Evolutionary conservation across 345 rosid genomes (phyloP).

Genomic region (Trapa incisa): DNA sequence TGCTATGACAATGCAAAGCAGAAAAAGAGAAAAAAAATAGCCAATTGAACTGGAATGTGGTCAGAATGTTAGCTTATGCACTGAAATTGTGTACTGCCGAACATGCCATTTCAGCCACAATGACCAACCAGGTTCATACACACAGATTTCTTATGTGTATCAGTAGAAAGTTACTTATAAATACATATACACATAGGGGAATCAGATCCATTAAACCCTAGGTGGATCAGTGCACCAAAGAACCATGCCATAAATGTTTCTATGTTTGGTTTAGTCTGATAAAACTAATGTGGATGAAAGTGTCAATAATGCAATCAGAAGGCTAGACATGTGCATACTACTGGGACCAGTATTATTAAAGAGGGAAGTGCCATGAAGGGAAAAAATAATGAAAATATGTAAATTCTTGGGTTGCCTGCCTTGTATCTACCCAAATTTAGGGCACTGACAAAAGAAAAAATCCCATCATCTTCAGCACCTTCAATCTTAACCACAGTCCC

Average conservation of each 20-base stretch:
- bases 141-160: too few species aligned
- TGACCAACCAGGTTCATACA: neutral
- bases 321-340: neutral
- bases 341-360: neutral
- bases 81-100: neutral
- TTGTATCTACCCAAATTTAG: constrained; percentile 71
- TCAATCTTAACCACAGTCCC: constrained; percentile 86
- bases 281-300: neutral
- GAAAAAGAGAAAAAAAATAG: neutral
- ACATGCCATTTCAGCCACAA: neutral
- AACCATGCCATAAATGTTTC: neutral
- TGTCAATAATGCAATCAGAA: neutral
- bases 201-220: neutral
- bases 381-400: neutral
- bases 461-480: constrained; percentile 53
- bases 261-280: neutral
- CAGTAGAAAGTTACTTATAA: neutral
- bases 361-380: neutral
- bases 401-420: constrained; percentile 19
- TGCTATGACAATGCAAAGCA: neutral
- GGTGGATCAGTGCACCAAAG: neutral
- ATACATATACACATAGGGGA: neutral
- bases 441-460: constrained; percentile 51
- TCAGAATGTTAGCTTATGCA: neutral
- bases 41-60: neutral